These are phyloP conservation scores for Chalara sp. DNA, from an alignment of 2,329 filamentous ascomycete species.

Conservation along the genomic window DNA sequence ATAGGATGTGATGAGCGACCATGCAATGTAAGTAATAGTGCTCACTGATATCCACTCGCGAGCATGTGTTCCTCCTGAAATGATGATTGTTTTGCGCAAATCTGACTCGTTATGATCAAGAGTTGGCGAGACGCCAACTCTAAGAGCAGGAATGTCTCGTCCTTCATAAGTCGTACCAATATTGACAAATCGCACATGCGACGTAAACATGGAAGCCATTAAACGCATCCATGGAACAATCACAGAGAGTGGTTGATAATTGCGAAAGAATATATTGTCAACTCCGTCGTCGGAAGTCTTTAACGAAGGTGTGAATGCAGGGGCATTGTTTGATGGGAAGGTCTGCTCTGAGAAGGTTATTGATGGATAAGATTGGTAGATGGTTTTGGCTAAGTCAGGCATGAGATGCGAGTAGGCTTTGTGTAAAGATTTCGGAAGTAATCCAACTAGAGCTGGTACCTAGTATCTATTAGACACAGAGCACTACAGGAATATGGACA, in stretches of 20 bases:
- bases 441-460: slow-evolving; percentile 66
- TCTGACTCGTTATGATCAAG: slow-evolving; percentile 34
- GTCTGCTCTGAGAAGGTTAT: slow-evolving; percentile 13
- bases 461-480: slow-evolving; percentile 21
- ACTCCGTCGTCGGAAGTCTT: slow-evolving; percentile 25
- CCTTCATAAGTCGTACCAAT: slow-evolving; percentile 87
- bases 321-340: slow-evolving; percentile 13
- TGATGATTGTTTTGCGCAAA: slow-evolving; percentile 67
- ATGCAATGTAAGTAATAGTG: slow-evolving; percentile 85
- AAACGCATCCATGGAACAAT: slow-evolving; percentile 82
- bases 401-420: slow-evolving; percentile 69
- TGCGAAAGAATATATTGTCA: slow-evolving; percentile 81
- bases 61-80: slow-evolving; percentile 84
- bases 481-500: slow-evolving; percentile 1
- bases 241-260: slow-evolving; percentile 84
- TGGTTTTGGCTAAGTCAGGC: slow-evolving; percentile 69
- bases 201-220: slow-evolving; percentile 82
- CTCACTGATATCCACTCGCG: slow-evolving; percentile 95
- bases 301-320: slow-evolving; percentile 26
- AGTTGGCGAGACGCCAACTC: slow-evolving; percentile 58
- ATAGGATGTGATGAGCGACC: slow-evolving; percentile 78
- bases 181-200: slow-evolving; percentile 64
- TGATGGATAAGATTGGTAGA: slow-evolving; percentile 65
- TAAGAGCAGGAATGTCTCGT: slow-evolving; percentile 75
- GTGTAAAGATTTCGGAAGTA: slow-evolving; percentile 70